Evolutionary conservation across 2,329 filamentous ascomycete species (phyloP).

Genomic region (Epichloe glyceriae): DNA sequence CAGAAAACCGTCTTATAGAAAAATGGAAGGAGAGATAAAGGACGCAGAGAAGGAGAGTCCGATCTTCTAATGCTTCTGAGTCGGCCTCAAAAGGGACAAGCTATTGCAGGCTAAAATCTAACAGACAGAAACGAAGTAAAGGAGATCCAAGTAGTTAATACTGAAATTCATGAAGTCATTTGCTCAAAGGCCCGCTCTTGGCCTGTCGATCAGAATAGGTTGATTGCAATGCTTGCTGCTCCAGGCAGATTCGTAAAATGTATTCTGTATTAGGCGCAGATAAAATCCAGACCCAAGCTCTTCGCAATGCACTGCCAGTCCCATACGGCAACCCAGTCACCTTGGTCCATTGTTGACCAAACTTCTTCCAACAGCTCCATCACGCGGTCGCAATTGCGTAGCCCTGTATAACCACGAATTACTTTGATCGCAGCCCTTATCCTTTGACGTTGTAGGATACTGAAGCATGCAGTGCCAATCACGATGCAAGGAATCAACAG

Average conservation of each 20-base stretch:
- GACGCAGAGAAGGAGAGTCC: no score
- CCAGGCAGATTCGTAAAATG: not conserved
- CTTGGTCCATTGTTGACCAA: constrained; percentile 45
- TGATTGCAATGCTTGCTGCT: no score
- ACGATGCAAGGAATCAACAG: constrained; percentile 48
- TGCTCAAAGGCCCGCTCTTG: no score
- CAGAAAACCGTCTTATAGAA: no score
- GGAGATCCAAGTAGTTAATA: no score
- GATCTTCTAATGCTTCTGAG: no score
- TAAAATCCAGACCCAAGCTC: constrained; percentile 41
- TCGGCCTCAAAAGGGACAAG: no score
- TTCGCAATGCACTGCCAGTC: constrained; percentile 49
- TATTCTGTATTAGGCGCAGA: constrained; percentile 28
- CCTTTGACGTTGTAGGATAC: constrained; percentile 36
- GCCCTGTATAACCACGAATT: constrained; percentile 45
- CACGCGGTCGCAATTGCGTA: constrained; percentile 44
- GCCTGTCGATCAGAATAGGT: no score
- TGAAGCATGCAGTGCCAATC: constrained; percentile 47
- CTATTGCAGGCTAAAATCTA: no score
- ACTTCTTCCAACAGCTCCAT: constrained; percentile 42
- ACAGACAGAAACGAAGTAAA: no score
- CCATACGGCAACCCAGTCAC: constrained; percentile 47
- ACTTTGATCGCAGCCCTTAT: constrained; percentile 35
- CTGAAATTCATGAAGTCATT: no score
- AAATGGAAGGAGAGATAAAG: no score